Evolutionary conservation across 176 grass and related monocot genomes (phyloP), one percentile per base, ranked within the genome.

Genomic region (Lolium perenne): DNA sequence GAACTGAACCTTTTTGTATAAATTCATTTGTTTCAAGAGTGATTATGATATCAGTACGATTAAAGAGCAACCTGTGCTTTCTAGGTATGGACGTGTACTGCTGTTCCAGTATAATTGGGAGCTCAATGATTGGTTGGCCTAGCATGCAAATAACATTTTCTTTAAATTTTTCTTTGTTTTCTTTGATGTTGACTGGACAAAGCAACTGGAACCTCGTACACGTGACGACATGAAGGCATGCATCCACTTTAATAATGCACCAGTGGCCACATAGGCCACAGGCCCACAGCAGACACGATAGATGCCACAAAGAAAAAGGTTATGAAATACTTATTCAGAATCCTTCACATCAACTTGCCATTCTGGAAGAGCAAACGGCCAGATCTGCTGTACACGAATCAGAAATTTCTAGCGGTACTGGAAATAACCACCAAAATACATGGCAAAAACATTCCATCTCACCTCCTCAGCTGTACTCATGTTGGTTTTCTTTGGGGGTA

Each of bases 201-300:
- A 10, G 61, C 88, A 82, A 76, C 56, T 64, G 73, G 58, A 78
- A 84, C 87, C 81, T 88, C 81, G 87, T 71, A 88, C 87, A 71
- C 54, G 6, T 64, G 67, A 23, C 70, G 48, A 65, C 82, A 45
- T 41, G 26, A 35, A 49, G 40, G 6, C 74, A 64, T 16, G 46
- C 84, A 35, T 35, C 32, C 2, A 61, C 86, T 83, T 88, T 53
- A 88, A 88, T 83, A 83, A 88, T 83, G 65, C 64, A 79, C 5
- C 21, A 79, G 89, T 84, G 85, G 89, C 85, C 85, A 87, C 66
- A 62, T 53, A 51, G 74, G 55, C 21, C 13, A 82, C 84, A 29
- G 29, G 29, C 29, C 29, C 29, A 29, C 32, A 35, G 25, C 83
- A 49, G 41, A 58, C 51, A 86, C 55, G 74, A 87, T 83, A 86